Base-by-base conservation (phyloP, 2,329 filamentous ascomycete species). In the Fusarium scirpi region DNA sequence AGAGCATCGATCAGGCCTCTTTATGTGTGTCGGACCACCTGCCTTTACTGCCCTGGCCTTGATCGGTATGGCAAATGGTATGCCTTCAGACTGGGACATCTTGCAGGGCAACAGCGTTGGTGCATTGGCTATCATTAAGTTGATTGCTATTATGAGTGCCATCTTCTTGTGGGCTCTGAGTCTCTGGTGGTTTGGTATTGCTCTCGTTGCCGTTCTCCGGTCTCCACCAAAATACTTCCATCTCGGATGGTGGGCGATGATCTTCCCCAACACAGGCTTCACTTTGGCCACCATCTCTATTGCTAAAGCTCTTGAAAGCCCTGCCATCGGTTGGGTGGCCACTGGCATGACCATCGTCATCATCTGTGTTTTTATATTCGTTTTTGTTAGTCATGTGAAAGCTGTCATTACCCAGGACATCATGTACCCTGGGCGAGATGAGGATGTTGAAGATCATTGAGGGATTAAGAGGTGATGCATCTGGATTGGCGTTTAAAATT, bases 1-100 rank as follows among this genome's bases (percentile, higher is more conserved):
- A 16, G 88, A 91, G 73, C 89, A 90, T 66, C 83, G 91, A 44
- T 89, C 91, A 0, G 91, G 89, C 3, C 86, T 93, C 76, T 93
- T 92, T 81, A 92, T 93, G 81, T 90, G 89, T 63, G 91, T 93
- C 18, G 91, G 91, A 0, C 90, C 91, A 1, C 90, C 91, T 2
- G 86, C 89, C 2, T 93, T 92, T 81, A 93, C 91, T 0, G 88
- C 87, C 3, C 81, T 92, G 12, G 90, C 91, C 0, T 82, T 92
- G 48, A 87, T 93, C 41, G 90, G 90, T 52, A 90, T 92, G 85
- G 85, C 90, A 2, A 67, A 76, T 11, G 64, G 71, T 1, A 71
- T 77, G 15, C 85, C 85, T 11, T 78, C 82, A 34, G 78, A 78
- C 16, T 78, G 87, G 41, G 82, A 85, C 65, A 77, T 77, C 11